Evolutionary conservation across 1,284 basidiomycete species (phyloP).

Genomic region (Austroboletus niveus): DNA sequence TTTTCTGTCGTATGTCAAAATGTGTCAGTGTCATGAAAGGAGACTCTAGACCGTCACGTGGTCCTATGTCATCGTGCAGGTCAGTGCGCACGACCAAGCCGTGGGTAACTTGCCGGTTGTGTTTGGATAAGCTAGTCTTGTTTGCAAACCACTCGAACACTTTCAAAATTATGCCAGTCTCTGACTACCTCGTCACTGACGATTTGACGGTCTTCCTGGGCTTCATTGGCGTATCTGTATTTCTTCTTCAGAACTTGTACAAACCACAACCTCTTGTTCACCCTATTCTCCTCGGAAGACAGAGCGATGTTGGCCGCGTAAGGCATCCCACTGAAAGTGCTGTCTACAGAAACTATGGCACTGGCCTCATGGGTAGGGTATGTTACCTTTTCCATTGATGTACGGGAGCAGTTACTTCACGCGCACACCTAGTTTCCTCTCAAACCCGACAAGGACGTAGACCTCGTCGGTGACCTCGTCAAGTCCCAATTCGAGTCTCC

Average conservation of each 20-base stretch:
- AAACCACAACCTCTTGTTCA: constrained; percentile 79
- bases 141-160: not conserved
- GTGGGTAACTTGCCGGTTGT: too few species aligned
- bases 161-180: constrained; percentile 38
- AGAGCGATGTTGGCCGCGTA: constrained; percentile 79
- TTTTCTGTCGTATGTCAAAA: not conserved
- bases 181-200: constrained; percentile 66
- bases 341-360: constrained; percentile 79
- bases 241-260: constrained; percentile 72
- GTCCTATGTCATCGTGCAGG: too few species aligned
- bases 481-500: constrained; percentile 62
- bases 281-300: constrained; percentile 76
- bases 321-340: constrained; percentile 74
- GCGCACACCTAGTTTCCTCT: constrained; percentile 58
- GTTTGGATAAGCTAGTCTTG: not conserved
- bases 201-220: constrained; percentile 73
- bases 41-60: not conserved
- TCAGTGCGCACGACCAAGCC: too few species aligned
- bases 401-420: not conserved
- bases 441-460: constrained; percentile 66
- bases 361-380: constrained; percentile 74
- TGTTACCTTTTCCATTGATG: constrained; percentile 23
- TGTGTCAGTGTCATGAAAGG: not conserved
- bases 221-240: constrained; percentile 68
- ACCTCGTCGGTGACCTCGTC: constrained; percentile 64